Percentiles rank a stretch among this genome's conserved stretches.
These are phyloP conservation scores for Heterotrichella gracilis DNA, from an alignment of 352 stramenopile species.

Conservation along the genomic window DNA sequence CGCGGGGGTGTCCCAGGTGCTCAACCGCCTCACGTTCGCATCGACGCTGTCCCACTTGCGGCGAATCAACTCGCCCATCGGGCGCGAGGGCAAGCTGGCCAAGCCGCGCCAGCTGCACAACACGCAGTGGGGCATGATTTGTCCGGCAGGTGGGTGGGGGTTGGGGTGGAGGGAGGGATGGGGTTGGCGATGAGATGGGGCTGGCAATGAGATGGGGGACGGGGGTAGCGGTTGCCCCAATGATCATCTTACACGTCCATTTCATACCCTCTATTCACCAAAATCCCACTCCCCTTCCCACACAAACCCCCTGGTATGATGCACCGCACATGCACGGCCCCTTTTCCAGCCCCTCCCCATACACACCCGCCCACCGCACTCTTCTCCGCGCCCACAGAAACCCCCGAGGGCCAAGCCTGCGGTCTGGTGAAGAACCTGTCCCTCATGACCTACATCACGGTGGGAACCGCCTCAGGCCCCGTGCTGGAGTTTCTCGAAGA, in stretches of 20 bases:
- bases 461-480: conserved; percentile 47
- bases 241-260: background rate
- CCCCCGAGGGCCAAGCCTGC: conserved; percentile 25
- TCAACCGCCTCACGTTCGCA: conserved; percentile 93
- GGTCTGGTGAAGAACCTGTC: conserved; percentile 90
- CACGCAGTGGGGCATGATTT: conserved; percentile 99
- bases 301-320: no score
- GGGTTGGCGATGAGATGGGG: no score
- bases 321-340: no score
- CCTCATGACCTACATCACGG: conserved; percentile 89
- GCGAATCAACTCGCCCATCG: conserved; percentile 90
- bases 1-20: conserved; percentile 88
- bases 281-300: no score
- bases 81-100: conserved; percentile 83
- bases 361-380: no score
- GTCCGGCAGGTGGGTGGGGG: no score
- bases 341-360: no score
- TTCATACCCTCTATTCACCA: no score
- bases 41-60: conserved; percentile 87
- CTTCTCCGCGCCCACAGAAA: conserved; percentile 30
- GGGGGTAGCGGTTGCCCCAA: background rate
- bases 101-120: conserved; percentile 97
- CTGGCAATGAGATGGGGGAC: background rate
- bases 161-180: conserved; percentile 26
- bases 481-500: conserved; percentile 94